These are phyloP conservation scores for Nigrospora sphaerica DNA, from an alignment of 2,329 filamentous ascomycete species.

Conservation along the genomic window DNA sequence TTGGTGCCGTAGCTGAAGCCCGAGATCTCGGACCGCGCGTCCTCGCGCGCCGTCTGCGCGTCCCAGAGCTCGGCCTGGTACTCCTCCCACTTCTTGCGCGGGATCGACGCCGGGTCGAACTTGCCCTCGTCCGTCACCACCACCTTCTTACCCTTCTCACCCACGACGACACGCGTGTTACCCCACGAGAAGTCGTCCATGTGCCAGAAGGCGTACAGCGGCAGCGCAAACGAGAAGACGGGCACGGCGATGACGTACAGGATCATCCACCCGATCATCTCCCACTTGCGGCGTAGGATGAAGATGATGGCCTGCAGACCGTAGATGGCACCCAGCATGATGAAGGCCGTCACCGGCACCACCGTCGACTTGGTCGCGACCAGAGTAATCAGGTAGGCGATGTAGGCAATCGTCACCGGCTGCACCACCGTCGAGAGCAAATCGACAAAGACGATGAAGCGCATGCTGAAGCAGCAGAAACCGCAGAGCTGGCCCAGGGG, in stretches of 20 bases:
- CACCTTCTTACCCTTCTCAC: slow-evolving; percentile 86
- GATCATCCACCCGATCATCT: slow-evolving; percentile 99
- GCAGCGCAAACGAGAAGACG: slow-evolving; percentile 83
- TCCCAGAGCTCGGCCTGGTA: slow-evolving; percentile 99
- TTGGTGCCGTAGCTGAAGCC: slow-evolving; percentile 93
- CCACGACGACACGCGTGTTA: slow-evolving; percentile 94
- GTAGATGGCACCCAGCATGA: slow-evolving; percentile 91
- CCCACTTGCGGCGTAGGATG: slow-evolving; percentile 93
- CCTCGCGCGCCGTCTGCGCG: slow-evolving; percentile 74
- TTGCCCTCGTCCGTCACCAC: slow-evolving; percentile 96
- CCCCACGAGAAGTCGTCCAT: slow-evolving; percentile 99
- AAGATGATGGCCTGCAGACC: slow-evolving; percentile 97
- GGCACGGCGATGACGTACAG: slow-evolving; percentile 89
- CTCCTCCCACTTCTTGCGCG: slow-evolving; percentile 98
- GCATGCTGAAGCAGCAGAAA: slow-evolving; percentile 99
- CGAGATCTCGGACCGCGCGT: slow-evolving; percentile 80
- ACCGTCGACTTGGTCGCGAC: slow-evolving; percentile 53
- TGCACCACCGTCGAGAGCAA: slow-evolving; percentile 86
- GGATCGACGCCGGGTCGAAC: slow-evolving; percentile 87
- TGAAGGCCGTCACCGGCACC: slow-evolving; percentile 78
- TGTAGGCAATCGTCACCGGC: slow-evolving; percentile 84
- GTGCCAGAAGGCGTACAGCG: slow-evolving; percentile 95
- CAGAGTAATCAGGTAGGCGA: slow-evolving; percentile 79
- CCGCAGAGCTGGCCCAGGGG: slow-evolving; percentile 90
- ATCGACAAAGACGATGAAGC: slow-evolving; percentile 94